Base-by-base conservation (phyloP, 2,329 filamentous ascomycete species). In the Conoideocrella luteorostrata region DNA sequence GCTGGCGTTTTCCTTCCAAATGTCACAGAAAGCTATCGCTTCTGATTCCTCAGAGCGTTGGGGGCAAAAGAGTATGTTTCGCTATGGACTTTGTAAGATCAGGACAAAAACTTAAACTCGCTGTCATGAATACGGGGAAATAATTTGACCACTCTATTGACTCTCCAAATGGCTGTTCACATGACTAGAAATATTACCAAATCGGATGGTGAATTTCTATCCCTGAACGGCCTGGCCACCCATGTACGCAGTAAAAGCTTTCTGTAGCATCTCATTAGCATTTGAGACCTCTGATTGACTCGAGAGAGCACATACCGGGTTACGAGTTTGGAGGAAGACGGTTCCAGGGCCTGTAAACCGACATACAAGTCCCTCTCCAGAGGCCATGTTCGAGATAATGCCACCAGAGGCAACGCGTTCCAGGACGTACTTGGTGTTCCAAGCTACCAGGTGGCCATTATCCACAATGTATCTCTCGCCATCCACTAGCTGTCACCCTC, bases 391-490 rank as follows among this genome's bases (percentile, higher is more conserved):
- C n/a, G 87, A 91, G n/a, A 98, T 84, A 50, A 98, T 82, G 29
- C 93, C 93, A 2, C 93, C 93, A 3, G 86, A 93, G 0, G 91
- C 83, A 4, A 94, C 85, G 13, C 93, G 82, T 67, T 96, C 89
- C 50, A 98, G 80, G 4, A 87, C 76, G 57, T 97, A 98, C 58
- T 95, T 88, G 59, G 86, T 90, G 61, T 96, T 96, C 93, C 93
- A 98, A 0, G 93, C 91, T 1, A 97, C 89, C 1, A 97, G 74
- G 54, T 97, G 89, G 3, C 88, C 88, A 56, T 95, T 95, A 57
- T 95, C 88, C 45, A 96, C 82, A 52, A 93, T 88, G 64, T 96
- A 97, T 54, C 84, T 85, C 61, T 97, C 91, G 9, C 84, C 84
- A 11, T 82, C 77, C 35, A 62, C 65, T 22, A 83, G 69, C 73